These are phyloP conservation scores for Aspergillus novoparasiticus DNA, from an alignment of 2,329 filamentous ascomycete species.

Conservation along the genomic window DNA sequence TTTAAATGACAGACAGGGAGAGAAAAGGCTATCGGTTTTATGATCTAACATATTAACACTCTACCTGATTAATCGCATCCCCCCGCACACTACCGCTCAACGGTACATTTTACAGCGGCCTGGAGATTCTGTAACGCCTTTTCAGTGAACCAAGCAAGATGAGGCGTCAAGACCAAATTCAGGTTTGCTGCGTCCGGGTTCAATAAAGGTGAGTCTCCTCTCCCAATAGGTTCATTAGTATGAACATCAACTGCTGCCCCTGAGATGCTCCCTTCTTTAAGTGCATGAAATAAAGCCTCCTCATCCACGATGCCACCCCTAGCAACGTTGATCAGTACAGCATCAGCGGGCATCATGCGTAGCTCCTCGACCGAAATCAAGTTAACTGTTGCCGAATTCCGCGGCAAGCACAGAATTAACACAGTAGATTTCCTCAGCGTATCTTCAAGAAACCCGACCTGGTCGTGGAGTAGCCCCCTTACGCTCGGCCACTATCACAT, in stretches of 20 bases:
- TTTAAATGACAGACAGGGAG: too few relatives aligned
- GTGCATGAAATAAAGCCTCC: conserved; percentile 46
- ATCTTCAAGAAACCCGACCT: conserved; percentile 25
- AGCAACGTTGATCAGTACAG: conserved; percentile 52
- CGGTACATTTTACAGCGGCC: background rate
- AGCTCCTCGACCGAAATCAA: conserved; percentile 44
- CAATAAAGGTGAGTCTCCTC: conserved; percentile 47
- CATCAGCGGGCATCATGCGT: conserved; percentile 40
- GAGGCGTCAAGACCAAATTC: conserved; percentile 54
- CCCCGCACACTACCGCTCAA: conserved; percentile 2
- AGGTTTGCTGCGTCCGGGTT: conserved; percentile 41
- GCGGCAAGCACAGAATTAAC: conserved; percentile 32
- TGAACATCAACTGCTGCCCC: conserved; percentile 51
- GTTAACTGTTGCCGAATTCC: conserved; percentile 32
- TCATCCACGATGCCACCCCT: conserved; percentile 56
- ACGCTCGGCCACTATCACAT: conserved; percentile 51
- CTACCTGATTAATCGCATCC: background rate
- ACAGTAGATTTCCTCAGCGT: conserved; percentile 31
- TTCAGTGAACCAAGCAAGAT: conserved; percentile 57
- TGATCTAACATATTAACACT: background rate
- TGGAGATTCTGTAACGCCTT: conserved; percentile 51
- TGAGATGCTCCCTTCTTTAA: conserved; percentile 46
- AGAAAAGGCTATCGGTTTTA: background rate
- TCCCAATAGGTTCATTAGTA: conserved; percentile 50
- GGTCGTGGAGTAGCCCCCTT: conserved; percentile 36